These are phyloP conservation scores for Hymenoscyphus salicellus DNA, from an alignment of 2,329 filamentous ascomycete genomes.

Conservation along the genomic window DNA sequence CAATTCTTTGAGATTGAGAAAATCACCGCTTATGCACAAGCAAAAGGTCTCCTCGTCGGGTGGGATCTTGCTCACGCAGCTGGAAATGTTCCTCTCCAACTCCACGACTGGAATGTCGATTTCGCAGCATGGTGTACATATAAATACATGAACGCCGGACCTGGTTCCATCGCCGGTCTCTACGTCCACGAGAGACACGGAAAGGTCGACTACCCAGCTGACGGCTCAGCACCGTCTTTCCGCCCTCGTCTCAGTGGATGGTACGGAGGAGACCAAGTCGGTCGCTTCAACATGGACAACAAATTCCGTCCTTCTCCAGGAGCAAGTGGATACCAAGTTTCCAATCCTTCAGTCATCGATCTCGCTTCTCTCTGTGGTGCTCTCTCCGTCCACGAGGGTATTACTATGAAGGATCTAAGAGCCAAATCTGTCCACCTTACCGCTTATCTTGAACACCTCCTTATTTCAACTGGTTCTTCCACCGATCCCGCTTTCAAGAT, in stretches of 20 bases:
- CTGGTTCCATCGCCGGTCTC: constrained; percentile 73
- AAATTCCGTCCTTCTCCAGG: constrained; percentile 72
- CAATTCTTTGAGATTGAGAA: constrained; percentile 79
- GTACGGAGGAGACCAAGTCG: constrained; percentile 79
- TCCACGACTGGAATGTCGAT: constrained; percentile 89
- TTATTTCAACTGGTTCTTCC: constrained; percentile 44
- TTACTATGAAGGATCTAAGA: constrained; percentile 65
- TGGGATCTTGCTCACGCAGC: constrained; percentile 89
- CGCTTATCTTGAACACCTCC: constrained; percentile 69
- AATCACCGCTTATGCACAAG: constrained; percentile 76
- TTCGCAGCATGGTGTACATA: constrained; percentile 93
- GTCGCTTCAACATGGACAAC: constrained; percentile 81
- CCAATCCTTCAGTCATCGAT: constrained; percentile 78
- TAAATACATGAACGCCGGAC: constrained; percentile 88
- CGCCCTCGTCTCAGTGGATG: constrained; percentile 72
- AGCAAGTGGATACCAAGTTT: constrained; percentile 79
- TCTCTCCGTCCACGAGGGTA: constrained; percentile 70
- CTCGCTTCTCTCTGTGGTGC: constrained; percentile 71
- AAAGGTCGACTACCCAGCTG: constrained; percentile 45
- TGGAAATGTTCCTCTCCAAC: constrained; percentile 73
- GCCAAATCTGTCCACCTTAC: constrained; percentile 71
- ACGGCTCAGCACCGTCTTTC: constrained; percentile 48
- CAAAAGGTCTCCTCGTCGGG: constrained; percentile 68
- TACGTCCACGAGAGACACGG: constrained; percentile 79
- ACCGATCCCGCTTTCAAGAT: constrained; percentile 44